Conservation (phyloP, 495 filamentous ascomycete species). For the Penicillium turbatum region DNA sequence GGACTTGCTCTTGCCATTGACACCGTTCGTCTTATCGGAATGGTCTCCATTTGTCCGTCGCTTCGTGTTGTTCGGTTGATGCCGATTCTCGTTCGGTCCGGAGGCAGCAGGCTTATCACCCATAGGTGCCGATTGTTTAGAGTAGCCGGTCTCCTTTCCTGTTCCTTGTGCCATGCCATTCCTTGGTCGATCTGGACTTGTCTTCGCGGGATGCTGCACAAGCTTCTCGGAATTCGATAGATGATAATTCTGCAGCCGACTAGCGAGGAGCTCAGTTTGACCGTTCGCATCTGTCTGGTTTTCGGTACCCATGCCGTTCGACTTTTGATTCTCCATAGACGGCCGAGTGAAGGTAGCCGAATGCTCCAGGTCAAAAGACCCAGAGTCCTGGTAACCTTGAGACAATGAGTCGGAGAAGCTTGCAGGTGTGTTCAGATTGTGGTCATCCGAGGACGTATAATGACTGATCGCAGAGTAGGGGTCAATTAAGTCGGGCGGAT, state of each 20-base stretch:
- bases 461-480: slow-evolving; percentile 31
- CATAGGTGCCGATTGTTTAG: slow-evolving; percentile 27
- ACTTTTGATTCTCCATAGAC: slow-evolving; percentile 26
- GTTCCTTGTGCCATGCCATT: slow-evolving; percentile 14
- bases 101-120: slow-evolving; percentile 26
- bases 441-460: slow-evolving; percentile 42
- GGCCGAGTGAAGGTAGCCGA: slow-evolving; percentile 24
- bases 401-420: slow-evolving; percentile 43
- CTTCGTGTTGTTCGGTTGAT: slow-evolving; percentile 23
- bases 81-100: slow-evolving; percentile 20
- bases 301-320: slow-evolving; percentile 17
- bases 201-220: slow-evolving; percentile 26
- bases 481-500: slow-evolving; percentile 29
- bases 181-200: slow-evolving; percentile 30
- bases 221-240: slow-evolving; percentile 35
- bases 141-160: slow-evolving; percentile 28
- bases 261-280: slow-evolving; percentile 35
- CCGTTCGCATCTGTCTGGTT: slow-evolving; percentile 11
- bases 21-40: slow-evolving; percentile 38
- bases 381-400: slow-evolving; percentile 38
- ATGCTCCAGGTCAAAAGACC: slow-evolving; percentile 37
- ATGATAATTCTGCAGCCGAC: slow-evolving; percentile 37
- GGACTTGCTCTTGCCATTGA: slow-evolving; percentile 30
- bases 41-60: slow-evolving; percentile 34
- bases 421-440: slow-evolving; percentile 38